Percentiles rank a stretch among this genome's conserved stretches.
These are phyloP conservation scores for Hirschioporus abietinus DNA, from an alignment of 768 basidiomycete species.

Conservation along the genomic window DNA sequence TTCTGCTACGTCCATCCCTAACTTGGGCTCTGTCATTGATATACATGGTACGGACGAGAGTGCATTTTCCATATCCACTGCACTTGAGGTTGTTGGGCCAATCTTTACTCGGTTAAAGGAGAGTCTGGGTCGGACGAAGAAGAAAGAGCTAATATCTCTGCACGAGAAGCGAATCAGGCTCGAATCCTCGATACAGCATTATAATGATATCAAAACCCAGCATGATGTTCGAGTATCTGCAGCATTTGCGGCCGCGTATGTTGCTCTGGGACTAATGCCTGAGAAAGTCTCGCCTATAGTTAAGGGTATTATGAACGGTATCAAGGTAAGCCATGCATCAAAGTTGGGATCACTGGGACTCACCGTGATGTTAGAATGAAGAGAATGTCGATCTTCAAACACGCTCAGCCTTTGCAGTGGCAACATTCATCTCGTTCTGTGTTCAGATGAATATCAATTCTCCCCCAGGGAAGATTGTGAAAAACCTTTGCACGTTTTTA, in stretches of 20 bases:
- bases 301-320: conserved; percentile 94
- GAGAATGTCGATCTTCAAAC: conserved; percentile 84
- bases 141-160: conserved; percentile 66
- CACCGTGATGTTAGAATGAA: conserved; percentile 53
- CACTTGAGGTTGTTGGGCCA: conserved; percentile 59
- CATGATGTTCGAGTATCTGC: conserved; percentile 87
- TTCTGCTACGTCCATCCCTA: conserved; percentile 71
- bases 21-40: conserved; percentile 72
- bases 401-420: conserved; percentile 82
- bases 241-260: conserved; percentile 85
- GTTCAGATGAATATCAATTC: conserved; percentile 64
- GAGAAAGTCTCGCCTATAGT: conserved; percentile 95
- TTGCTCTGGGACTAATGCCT: conserved; percentile 80
- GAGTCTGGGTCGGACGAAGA: conserved; percentile 70
- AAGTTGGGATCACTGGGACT: too few species aligned
- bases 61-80: conserved; percentile 76
- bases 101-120: conserved; percentile 75
- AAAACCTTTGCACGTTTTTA: conserved; percentile 94
- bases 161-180: conserved; percentile 72
- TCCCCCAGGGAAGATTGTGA: conserved; percentile 93
- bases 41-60: conserved; percentile 57
- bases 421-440: conserved; percentile 85
- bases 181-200: conserved; percentile 67
- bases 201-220: conserved; percentile 74
- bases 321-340: conserved; percentile 61